Evolutionary conservation across 176 grass and related monocot species (phyloP), one percentile per base, ranked within the genome.

Genomic region (Juncus inflexus): DNA sequence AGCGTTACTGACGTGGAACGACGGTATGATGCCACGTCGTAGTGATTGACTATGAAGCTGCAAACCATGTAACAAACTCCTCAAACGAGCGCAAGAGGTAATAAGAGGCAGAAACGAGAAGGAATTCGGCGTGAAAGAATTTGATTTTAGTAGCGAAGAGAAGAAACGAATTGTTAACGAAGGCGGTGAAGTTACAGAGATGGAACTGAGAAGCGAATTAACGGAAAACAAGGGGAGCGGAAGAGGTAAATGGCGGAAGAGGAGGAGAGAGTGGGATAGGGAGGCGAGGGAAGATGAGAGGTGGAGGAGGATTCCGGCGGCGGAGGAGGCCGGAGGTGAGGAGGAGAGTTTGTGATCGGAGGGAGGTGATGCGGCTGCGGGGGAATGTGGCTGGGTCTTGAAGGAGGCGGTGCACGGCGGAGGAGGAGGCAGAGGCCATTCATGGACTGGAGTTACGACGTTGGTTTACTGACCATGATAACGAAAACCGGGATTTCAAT

Each of bases 1-100:
- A 4, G 76, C 67, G 40, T 87, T 87, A 45, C 61, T 52, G 12
- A 77, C 76, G 72, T 83, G 70, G 40, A 70, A 73, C 37, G 79
- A 76, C 37, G 52, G 63, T 53, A 81, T 71, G 63, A 86, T 59
- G 42, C 83, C 79, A 5, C 83, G 78, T 45, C 59, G 78, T 43
- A 79, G 55, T 10, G 80, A 49, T 71, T 87, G 79, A 36, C 66
- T 57, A 69, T 87, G 79, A 15, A 80, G 59, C 3, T 45, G 35
- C 45, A 55, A 50, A 40, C 73, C 61, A 3, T n/a, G 61, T 13
- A 43, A 36, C 3, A 76, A 59, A 3, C 28, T 47, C 9, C 2
- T 47, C 40, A 5, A 38, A 4, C 36, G 12, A 47, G 42, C 75
- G 64, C 70, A 72, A 39, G 65, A 55, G 15, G 70, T 64, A 9